Percentiles rank a stretch among this genome's conserved stretches.
phyloP scores from a whole-genome alignment of 164 flowering plant species.

The Magnolia officinalis region DNA sequence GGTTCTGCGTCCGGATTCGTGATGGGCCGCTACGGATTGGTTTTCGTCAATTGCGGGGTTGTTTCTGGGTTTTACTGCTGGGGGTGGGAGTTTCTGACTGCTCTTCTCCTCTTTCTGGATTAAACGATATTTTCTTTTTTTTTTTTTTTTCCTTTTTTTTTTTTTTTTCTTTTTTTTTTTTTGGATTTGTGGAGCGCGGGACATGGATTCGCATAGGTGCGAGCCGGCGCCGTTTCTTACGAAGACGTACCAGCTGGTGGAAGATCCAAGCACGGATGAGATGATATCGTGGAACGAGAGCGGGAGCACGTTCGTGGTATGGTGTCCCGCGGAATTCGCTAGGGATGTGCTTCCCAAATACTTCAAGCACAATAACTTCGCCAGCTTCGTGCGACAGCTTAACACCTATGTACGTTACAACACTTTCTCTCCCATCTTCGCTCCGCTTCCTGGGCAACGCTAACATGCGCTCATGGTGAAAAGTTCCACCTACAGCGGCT shows the following conservation, averaged over 20 bases:
- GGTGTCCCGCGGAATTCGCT: slow-evolving; percentile 85
- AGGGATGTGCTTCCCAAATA: slow-evolving; percentile 76
- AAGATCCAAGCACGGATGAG: slow-evolving; percentile 60
- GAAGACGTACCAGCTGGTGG: slow-evolving; percentile 84
- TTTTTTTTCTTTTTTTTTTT: slow-evolving; percentile 1
- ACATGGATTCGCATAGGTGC: slow-evolving; percentile 25
- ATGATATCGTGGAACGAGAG: slow-evolving; percentile 76
- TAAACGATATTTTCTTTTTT: background rate
- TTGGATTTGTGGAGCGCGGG: slow-evolving; percentile 8
- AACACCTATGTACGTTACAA: slow-evolving; percentile 76
- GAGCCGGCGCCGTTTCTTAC: slow-evolving; percentile 89
- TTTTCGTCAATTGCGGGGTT: background rate
- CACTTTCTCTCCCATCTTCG: background rate
- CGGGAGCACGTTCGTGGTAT: slow-evolving; percentile 72
- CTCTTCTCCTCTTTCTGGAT: slow-evolving; percentile 27
- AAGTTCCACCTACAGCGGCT: too few species aligned
- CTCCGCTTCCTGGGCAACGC: slow-evolving; percentile 39
- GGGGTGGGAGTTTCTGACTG: slow-evolving; percentile 30
- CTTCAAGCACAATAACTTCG: slow-evolving; percentile 97
- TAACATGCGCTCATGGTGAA: too few species aligned
- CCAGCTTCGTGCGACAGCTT: slow-evolving; percentile 96
- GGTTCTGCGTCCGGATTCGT: background rate
- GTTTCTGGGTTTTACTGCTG: slow-evolving; percentile 9
- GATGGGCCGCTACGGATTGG: background rate
- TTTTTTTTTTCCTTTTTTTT: slow-evolving; percentile 4